Conservation (phyloP, 2,329 filamentous ascomycete species). For the Stemphylium lycopersici region DNA sequence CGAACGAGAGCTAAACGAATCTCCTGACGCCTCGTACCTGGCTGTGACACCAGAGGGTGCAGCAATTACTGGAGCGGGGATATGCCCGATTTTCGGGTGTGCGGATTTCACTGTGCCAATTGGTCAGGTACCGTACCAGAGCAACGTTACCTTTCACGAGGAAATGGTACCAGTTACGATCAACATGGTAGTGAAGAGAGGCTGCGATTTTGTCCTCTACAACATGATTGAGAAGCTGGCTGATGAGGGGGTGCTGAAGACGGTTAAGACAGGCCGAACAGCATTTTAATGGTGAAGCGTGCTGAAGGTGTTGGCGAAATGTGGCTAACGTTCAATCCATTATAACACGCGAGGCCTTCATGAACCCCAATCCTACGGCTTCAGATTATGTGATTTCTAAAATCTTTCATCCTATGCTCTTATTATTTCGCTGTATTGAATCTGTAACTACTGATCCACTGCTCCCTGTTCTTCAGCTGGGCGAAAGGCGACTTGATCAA, state of each 20-base stretch:
- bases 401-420: no score
- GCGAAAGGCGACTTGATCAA: no score
- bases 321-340: no score
- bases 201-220: conserved; percentile 53
- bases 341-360: no score
- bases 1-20: conserved; percentile 44
- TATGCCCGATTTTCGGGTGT: conserved; percentile 48
- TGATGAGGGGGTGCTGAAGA: conserved; percentile 47
- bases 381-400: no score
- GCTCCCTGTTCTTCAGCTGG: no score
- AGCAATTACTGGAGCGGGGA: conserved; percentile 40
- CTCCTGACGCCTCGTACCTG: conserved; percentile 41
- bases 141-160: conserved; percentile 48
- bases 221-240: conserved; percentile 52
- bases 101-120: conserved; percentile 53
- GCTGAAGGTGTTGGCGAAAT: no score
- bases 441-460: no score
- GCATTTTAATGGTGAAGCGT: conserved; percentile 19
- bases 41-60: conserved; percentile 39
- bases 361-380: no score
- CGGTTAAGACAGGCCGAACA: conserved; percentile 52
- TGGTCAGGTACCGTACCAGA: conserved; percentile 51
- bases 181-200: conserved; percentile 51
- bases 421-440: no score
- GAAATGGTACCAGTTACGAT: conserved; percentile 54